Conservation (phyloP, 257 asterid species). For the Fraxinus cuspidata region DNA sequence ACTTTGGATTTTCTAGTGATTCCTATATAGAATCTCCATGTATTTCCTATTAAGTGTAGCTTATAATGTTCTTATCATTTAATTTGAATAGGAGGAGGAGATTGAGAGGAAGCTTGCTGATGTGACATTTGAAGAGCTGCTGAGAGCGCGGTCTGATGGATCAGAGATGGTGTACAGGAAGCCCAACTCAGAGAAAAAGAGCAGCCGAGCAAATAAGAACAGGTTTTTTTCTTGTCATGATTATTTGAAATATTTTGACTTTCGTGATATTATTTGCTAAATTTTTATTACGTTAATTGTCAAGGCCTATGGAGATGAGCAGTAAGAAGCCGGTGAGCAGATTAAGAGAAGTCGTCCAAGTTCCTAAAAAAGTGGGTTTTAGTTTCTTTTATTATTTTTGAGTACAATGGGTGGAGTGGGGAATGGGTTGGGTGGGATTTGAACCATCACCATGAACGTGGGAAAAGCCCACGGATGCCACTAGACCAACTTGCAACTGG, state of each 20-base stretch:
- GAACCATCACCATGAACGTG: too few relatives aligned
- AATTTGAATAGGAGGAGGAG: conserved; percentile 48
- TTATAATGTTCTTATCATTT: neutral
- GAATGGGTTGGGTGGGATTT: too few relatives aligned
- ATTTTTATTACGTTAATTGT: conserved; percentile 13
- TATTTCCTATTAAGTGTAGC: neutral
- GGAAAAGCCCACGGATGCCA: too few relatives aligned
- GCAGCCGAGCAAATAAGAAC: conserved; percentile 80
- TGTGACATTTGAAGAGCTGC: conserved; percentile 89
- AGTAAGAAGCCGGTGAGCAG: conserved; percentile 82
- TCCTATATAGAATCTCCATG: neutral
- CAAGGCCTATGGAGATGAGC: conserved; percentile 93
- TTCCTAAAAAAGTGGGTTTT: conserved; percentile 61
- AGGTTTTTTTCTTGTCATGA: conserved; percentile 38
- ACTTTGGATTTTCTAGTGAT: neutral
- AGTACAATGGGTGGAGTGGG: too few relatives aligned
- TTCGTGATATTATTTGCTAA: neutral
- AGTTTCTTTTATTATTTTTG: neutral
- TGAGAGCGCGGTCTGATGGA: conserved; percentile 85
- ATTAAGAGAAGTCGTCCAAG: conserved; percentile 80
- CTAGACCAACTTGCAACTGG: too few relatives aligned
- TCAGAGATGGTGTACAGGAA: conserved; percentile 62
- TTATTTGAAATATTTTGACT: neutral
- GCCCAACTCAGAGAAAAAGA: conserved; percentile 45
- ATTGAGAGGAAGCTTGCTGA: conserved; percentile 76